A percentile compares a stretch with the other conserved stretches of the same genome.
These are phyloP conservation scores for Aurantiochytrium sp. DNA, from an alignment of 108 stramenopile species.

Conservation along the genomic window DNA sequence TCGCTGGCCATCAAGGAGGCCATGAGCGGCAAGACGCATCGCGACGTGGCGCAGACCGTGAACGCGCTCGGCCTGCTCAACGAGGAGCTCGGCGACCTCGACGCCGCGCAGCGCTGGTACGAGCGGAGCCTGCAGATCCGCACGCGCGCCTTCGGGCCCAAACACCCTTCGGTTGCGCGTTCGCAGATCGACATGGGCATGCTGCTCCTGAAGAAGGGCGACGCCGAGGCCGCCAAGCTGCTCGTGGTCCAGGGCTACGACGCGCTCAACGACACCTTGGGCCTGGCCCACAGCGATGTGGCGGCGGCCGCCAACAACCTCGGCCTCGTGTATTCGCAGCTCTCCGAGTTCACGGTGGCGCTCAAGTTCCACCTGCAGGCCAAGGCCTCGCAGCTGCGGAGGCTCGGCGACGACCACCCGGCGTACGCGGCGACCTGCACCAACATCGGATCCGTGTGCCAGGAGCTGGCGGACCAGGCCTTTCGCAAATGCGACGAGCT, in stretches of 20 bases:
- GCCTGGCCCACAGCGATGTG: background rate
- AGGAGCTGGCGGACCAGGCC: background rate
- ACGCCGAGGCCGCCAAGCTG: background rate
- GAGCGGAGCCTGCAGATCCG: constrained; percentile 1
- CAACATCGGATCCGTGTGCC: constrained; percentile 23
- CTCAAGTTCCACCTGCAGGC: background rate
- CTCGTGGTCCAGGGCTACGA: background rate
- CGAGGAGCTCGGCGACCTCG: constrained; percentile 13
- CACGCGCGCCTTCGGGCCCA: background rate
- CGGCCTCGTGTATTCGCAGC: background rate
- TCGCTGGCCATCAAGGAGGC: background rate
- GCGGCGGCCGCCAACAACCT: background rate
- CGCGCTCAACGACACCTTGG: background rate
- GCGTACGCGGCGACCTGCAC: constrained; percentile 9
- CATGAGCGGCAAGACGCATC: background rate
- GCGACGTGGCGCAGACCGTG: constrained; percentile 10
- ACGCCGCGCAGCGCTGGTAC: background rate
- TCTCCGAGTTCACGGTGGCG: background rate
- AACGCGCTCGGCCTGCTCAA: background rate
- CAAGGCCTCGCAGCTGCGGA: background rate
- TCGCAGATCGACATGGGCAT: constrained; percentile 30
- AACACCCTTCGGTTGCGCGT: background rate
- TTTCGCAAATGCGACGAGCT: background rate
- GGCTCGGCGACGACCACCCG: background rate
- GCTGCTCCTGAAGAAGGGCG: background rate